Base-by-base conservation (phyloP, 345 rosid species). In the Hibiscus trionum region DNA sequence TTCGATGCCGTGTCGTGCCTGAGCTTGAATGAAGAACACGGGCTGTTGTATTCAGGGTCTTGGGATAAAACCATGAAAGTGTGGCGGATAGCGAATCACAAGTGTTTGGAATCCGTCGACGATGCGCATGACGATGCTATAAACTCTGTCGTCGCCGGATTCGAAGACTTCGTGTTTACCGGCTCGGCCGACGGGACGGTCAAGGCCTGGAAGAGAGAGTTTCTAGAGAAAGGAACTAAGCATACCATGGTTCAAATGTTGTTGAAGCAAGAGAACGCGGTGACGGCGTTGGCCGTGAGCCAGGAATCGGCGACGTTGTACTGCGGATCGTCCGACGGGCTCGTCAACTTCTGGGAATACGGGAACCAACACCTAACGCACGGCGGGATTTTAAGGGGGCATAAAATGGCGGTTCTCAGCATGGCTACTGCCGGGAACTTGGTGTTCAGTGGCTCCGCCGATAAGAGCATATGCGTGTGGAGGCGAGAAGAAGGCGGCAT, bases 211-310 rank as follows among this genome's bases (percentile, higher is more conserved):
- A 59, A 12, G 62, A 11, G 17, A 14, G 37, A 59, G 16, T 59
- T 26, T 21, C 16, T 4, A 4, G 37, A 24, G n/a, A 59, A 59
- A 59, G 9, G 62, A 26, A 59, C 62, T 0, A 59, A 59, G 29
- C 62, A 59, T 59, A 26, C 12, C 3, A 26, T 86, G 79, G 83
- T 77, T 31, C 91, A 86, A 79, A 71, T 85, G 70, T 79, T 94
- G 82, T 44, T 88, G 61, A 77, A 83, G 39, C 93, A 86, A 61
- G 96, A 94, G 65, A 80, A 80, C 72, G 95, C 97, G 0, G 90
- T 91, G 14, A 94, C 96, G 7, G 85, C 95, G 0, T 69, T 94
- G 26, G 86, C 93, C 2, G 88, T 88, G 5, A 77, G 65, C 75
- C 44, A 61, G 2, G 76, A 81, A 15, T 74, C 86, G 0, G 80